Conservation (phyloP, 306 rosid genomes). For the Pachyrhizus erosus region DNA sequence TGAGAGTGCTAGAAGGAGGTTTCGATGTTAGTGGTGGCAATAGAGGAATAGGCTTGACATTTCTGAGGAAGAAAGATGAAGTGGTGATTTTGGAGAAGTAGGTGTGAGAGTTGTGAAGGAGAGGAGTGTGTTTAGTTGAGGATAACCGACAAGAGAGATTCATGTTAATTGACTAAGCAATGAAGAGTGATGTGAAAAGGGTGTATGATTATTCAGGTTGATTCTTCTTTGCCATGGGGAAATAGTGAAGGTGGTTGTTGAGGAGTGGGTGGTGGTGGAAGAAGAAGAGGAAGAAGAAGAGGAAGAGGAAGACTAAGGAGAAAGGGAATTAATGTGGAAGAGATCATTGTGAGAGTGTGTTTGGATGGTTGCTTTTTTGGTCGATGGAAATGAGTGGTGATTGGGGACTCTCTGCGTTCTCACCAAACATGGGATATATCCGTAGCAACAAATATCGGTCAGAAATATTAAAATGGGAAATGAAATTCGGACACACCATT, state of each 20-base stretch:
- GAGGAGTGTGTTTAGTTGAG: constrained; percentile 53
- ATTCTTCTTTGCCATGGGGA: constrained; percentile 61
- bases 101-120: constrained; percentile 46
- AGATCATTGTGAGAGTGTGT: constrained; percentile 43
- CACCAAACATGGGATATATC: constrained; percentile 37
- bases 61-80: constrained; percentile 20
- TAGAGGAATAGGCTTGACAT: constrained; percentile 40
- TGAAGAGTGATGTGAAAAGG: constrained; percentile 12
- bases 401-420: background rate
- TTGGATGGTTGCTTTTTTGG: constrained; percentile 49
- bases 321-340: constrained; percentile 41
- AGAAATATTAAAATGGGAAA: constrained; percentile 1
- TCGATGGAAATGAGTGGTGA: constrained; percentile 67
- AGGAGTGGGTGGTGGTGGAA: constrained; percentile 38
- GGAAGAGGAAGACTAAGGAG: background rate
- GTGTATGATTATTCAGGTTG: constrained; percentile 57
- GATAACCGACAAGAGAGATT: constrained; percentile 64
- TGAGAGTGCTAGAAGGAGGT: constrained; percentile 35
- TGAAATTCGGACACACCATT: constrained; percentile 13
- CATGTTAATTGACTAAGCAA: constrained; percentile 38
- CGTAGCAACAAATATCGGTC: background rate
- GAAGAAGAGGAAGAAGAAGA: constrained; percentile 4
- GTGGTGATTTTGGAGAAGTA: constrained; percentile 18
- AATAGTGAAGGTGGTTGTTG: constrained; percentile 37
- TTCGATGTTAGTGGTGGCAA: constrained; percentile 27